A percentile compares a stretch with the other conserved stretches of the same genome.
phyloP scores from a whole-genome alignment of 208 protist genomes.

The Leishmania braziliensis region DNA sequence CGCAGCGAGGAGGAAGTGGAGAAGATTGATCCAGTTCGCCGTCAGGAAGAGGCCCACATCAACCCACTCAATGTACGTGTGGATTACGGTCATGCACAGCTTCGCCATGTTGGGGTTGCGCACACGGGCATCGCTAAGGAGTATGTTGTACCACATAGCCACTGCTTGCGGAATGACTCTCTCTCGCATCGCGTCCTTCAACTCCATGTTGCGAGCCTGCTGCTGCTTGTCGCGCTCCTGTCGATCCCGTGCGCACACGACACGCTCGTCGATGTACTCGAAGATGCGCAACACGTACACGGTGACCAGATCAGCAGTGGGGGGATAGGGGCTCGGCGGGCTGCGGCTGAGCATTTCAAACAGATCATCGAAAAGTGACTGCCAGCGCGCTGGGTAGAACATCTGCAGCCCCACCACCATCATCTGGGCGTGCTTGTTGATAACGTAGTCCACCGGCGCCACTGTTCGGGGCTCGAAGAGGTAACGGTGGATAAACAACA shows the following conservation, averaged over 20 bases:
- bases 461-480: slow-evolving; percentile 23
- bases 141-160: slow-evolving; percentile 53
- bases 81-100: slow-evolving; percentile 60
- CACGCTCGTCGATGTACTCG: slow-evolving; percentile 84
- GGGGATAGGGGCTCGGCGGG: slow-evolving; percentile 19
- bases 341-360: slow-evolving; percentile 59
- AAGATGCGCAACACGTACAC: slow-evolving; percentile 83
- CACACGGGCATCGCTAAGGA: slow-evolving; percentile 54
- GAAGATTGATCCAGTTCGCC: slow-evolving; percentile 69
- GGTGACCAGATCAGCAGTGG: slow-evolving; percentile 41
- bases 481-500: slow-evolving; percentile 73
- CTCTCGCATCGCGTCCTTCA: slow-evolving; percentile 85
- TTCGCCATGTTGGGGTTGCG: slow-evolving; percentile 52
- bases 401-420: slow-evolving; percentile 69
- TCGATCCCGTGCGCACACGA: slow-evolving; percentile 67
- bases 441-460: slow-evolving; percentile 51
- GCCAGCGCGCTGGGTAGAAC: slow-evolving; percentile 74
- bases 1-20: slow-evolving; percentile 65
- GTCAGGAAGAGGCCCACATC: slow-evolving; percentile 67
- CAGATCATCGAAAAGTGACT: slow-evolving; percentile 61
- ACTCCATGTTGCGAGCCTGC: slow-evolving; percentile 64
- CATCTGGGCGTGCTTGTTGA: slow-evolving; percentile 88
- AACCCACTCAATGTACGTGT: slow-evolving; percentile 86
- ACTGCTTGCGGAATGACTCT: slow-evolving; percentile 58
- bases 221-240: slow-evolving; percentile 59